Evolutionary conservation across 2,329 filamentous ascomycete species (phyloP), one percentile per base, ranked within the genome.

Genomic region (Cladosporium sp.): DNA sequence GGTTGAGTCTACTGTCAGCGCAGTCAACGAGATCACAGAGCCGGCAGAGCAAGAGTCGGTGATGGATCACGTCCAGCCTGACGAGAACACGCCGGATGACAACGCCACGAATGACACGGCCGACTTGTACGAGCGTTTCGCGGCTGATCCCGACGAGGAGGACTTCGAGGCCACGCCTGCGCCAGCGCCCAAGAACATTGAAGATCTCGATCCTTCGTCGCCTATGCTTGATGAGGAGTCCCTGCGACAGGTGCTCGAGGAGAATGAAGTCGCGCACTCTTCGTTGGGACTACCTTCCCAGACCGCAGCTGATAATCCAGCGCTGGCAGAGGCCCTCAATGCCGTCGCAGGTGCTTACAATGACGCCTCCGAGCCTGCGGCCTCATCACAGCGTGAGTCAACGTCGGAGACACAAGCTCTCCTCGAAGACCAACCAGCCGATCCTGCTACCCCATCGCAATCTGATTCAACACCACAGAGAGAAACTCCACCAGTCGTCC

Each of bases 231-330:
- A 65, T 58, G 51, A 46, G 6, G 26, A 66, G 25, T 28, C 32
- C 25, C 53, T 49, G 28, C 36, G 25, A 48, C 58, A 30, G 32
- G 36, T 36, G 14, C 53, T 61, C 16, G 28, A 34, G 25, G 57
- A 56, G 21, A 48, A 26, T 4, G 49, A 46, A 36, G 43, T 43
- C 10, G 63, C 68, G 34, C 59, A 65, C 14, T 48, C 65, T 14
- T 66, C 66, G 36, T 5, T 46, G 10, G 64, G 56, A 2, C 58
- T 70, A 7, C 34, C 48, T 23, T 46, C 43, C 5, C 60, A 66
- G 34, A 57, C 39, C 26, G 63, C 66, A 7, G 51, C 48, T 14
- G 63, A 59, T 8, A 60, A 57, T 14, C 49, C 51, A 54, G 34
- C 25, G 10, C 43, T 61, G 28, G 58, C 43, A 21, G 58, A 61